Conservation (phyloP, 2,329 filamentous ascomycete genomes). For the Cryphonectria nitschkei region DNA sequence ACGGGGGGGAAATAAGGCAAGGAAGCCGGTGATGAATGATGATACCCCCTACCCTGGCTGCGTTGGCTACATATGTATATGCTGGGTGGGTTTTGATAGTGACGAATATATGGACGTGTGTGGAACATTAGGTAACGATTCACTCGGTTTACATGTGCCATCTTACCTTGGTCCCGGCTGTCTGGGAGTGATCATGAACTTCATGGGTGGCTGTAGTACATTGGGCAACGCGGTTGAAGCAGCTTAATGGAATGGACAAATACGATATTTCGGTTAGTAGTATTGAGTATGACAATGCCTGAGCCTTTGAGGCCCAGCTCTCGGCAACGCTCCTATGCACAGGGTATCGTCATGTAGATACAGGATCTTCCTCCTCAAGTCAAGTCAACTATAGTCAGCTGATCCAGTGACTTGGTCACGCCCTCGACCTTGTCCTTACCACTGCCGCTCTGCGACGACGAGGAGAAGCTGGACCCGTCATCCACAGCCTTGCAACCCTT, state of each 20-base stretch:
- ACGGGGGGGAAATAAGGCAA: not conserved
- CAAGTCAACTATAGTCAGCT: constrained; percentile 25
- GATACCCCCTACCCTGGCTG: constrained; percentile 24
- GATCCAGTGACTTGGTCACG: constrained; percentile 14
- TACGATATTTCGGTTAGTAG: not conserved
- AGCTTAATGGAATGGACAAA: not conserved
- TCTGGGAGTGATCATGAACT: not conserved
- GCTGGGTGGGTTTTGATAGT: constrained; percentile 6
- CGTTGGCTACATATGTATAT: not conserved
- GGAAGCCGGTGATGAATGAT: constrained; percentile 13
- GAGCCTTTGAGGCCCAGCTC: not conserved
- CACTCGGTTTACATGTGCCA: not conserved
- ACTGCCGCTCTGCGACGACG: not conserved
- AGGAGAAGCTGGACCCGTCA: constrained; percentile 19
- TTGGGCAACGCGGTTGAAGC: not conserved
- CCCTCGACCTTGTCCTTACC: constrained; percentile 21
- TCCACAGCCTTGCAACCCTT: constrained; percentile 28
- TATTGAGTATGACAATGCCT: not conserved
- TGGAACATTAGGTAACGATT: not conserved
- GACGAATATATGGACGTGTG: constrained; percentile 21
- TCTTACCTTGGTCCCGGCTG: not conserved
- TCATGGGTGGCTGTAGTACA: not conserved
- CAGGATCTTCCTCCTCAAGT: constrained; percentile 3
- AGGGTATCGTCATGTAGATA: constrained; percentile 7
- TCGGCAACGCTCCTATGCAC: not conserved